phyloP scores from a whole-genome alignment of 2,329 filamentous ascomycete genomes.

The Zasmidium cellare region DNA sequence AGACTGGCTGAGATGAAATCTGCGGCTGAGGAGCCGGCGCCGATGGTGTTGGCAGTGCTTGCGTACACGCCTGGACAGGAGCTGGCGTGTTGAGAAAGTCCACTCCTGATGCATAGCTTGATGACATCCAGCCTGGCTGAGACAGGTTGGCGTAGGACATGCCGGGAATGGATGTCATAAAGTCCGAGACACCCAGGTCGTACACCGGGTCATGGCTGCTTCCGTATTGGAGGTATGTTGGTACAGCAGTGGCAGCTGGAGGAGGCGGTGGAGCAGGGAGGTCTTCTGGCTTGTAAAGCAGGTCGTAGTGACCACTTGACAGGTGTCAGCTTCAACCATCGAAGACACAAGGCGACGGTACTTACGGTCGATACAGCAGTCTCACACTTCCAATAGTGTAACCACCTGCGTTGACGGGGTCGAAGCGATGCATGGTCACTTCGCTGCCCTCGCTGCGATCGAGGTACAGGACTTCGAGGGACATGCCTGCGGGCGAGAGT shows the following conservation, averaged over 20 bases:
- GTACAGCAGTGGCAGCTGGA: constrained; percentile 28
- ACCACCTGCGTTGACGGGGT: constrained; percentile 40
- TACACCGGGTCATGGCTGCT: constrained; percentile 28
- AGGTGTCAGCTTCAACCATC: constrained; percentile 22
- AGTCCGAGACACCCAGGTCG: constrained; percentile 37
- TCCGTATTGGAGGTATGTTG: constrained; percentile 36
- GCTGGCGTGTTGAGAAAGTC: constrained; percentile 28
- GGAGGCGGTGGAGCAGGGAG: constrained; percentile 35
- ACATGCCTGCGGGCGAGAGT: constrained; percentile 74
- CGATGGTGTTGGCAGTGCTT: constrained; percentile 26
- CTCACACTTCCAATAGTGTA: constrained; percentile 63
- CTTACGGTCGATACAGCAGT: constrained; percentile 67
- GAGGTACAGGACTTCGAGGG: constrained; percentile 86
- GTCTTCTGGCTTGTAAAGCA: constrained; percentile 73
- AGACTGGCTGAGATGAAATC: constrained; percentile 28
- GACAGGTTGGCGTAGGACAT: constrained; percentile 39
- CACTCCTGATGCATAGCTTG: constrained; percentile 20
- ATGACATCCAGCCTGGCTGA: constrained; percentile 19
- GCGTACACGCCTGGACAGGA: constrained; percentile 26
- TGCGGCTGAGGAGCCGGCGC: constrained; percentile 30
- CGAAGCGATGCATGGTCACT: constrained; percentile 71
- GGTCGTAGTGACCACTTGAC: constrained; percentile 81
- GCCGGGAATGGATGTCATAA: constrained; percentile 48
- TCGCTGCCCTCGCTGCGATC: constrained; percentile 78
- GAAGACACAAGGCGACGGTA: constrained; percentile 2